Evolutionary conservation across 2,329 filamentous ascomycete species (phyloP).

Genomic region (Cordyceps militaris): DNA sequence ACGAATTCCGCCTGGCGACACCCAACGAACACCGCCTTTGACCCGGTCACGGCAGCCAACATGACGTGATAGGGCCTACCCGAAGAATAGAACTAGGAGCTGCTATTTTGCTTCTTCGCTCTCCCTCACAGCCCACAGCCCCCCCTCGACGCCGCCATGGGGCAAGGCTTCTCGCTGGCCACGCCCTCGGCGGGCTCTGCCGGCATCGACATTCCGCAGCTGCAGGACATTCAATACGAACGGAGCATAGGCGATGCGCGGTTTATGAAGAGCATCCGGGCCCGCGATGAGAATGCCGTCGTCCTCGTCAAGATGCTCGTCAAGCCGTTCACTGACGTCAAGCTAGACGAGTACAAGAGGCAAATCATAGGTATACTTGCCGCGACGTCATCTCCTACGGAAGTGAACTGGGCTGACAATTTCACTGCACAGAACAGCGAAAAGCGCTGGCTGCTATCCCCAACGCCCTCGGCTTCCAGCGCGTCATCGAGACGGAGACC

Average conservation of each 20-base stretch:
- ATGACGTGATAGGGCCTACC: background rate
- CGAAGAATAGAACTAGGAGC: background rate
- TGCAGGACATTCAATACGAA: conserved; percentile 86
- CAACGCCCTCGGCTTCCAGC: conserved; percentile 85
- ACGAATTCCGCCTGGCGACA: background rate
- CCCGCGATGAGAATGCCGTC: conserved; percentile 80
- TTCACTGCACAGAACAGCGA: conserved; percentile 57
- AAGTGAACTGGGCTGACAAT: background rate
- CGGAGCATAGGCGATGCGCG: conserved; percentile 84
- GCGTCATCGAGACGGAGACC: conserved; percentile 83
- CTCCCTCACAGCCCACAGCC: background rate
- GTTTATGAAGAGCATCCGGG: conserved; percentile 95
- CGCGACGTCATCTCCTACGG: background rate
- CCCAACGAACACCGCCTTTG: background rate
- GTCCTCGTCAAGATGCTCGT: conserved; percentile 92
- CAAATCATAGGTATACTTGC: conserved; percentile 57
- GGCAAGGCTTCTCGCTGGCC: conserved; percentile 91
- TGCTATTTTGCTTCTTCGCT: background rate
- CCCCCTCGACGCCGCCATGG: conserved; percentile 50
- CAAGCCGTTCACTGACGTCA: conserved; percentile 80
- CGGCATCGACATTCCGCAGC: conserved; percentile 88
- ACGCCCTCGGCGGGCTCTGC: conserved; percentile 87
- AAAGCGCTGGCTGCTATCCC: conserved; percentile 73
- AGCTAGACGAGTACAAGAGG: conserved; percentile 71
- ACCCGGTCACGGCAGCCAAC: background rate